phyloP scores from a whole-genome alignment of 1,139 yeast species.

The Ogataea hybrid region DNA sequence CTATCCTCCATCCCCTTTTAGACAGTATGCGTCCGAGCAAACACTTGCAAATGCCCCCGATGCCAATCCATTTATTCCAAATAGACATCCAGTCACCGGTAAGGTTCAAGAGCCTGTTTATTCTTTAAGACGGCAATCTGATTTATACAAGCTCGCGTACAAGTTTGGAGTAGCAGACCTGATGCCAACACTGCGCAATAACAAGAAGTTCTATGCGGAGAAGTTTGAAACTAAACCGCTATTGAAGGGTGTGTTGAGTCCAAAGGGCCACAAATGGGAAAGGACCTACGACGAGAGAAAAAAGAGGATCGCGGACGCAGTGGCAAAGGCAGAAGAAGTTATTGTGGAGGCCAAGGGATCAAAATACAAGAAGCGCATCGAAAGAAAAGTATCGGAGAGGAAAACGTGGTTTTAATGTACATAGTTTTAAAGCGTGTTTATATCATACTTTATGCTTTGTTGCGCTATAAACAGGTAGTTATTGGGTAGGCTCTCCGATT shows the following conservation, averaged over 20 bases:
- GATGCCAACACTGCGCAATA: constrained; percentile 69
- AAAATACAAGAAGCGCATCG: constrained; percentile 54
- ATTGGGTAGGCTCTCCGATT: not conserved
- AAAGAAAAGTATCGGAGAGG: constrained; percentile 47
- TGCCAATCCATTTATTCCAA: constrained; percentile 87
- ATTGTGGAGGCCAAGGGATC: constrained; percentile 65
- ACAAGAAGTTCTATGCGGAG: constrained; percentile 74
- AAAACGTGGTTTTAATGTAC: constrained; percentile 44
- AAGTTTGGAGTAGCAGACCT: constrained; percentile 77
- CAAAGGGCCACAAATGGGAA: constrained; percentile 83
- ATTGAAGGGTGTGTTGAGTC: constrained; percentile 74
- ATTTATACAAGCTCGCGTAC: constrained; percentile 77
- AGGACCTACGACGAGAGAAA: constrained; percentile 62
- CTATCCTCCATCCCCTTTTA: constrained; percentile 85
- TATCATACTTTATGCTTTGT: not conserved
- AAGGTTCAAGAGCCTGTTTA: constrained; percentile 75
- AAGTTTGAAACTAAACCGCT: constrained; percentile 69
- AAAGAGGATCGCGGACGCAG: constrained; percentile 62
- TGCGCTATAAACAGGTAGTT: constrained; percentile 16
- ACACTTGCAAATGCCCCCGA: constrained; percentile 62
- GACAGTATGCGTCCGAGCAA: constrained; percentile 61
- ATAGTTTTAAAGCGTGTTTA: constrained; percentile 2
- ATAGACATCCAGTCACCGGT: constrained; percentile 79
- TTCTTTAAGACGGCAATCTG: constrained; percentile 83
- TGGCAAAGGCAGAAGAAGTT: constrained; percentile 69